Base-by-base conservation (phyloP, 2,329 filamentous ascomycete species). In the Cytospora leucostoma region DNA sequence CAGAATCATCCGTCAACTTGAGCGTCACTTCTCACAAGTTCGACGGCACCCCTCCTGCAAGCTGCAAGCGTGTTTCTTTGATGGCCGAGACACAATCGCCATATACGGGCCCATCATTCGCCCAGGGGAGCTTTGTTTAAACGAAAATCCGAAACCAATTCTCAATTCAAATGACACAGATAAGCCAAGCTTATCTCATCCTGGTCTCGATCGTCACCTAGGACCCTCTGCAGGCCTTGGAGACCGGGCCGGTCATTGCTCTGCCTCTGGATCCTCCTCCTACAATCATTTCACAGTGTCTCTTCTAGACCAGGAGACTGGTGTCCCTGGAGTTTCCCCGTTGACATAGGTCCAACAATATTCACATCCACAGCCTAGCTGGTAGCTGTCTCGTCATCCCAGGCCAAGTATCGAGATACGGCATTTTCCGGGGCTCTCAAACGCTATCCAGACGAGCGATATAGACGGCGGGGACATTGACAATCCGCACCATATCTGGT, bases 161-260 rank as follows among this genome's bases (percentile, higher is more conserved):
- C 70, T 64, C 64, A 66, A 68, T 64, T 62, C 77, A 77, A 80
- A 84, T 85, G 82, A 84, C 81, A 77, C 78, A 76, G 78, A 83
- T 82, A 82, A 82, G 78, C 76, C 76, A 78, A 74, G 78, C 82
- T 82, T 83, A 84, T 84, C 81, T 85, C 71, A 77, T 82, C 73
- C 77, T 83, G 69, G 77, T 75, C 73, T 80, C 81, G 67, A 78
- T 84, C 73, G 75, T 83, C 74, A 83, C 81, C 74, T 83, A 83
- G 72, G 40, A 56, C 61, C 56, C 64, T 61, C 62, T 56, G 17
- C 44, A 47, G 44, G 52, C 56, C 61, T 51, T 56, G 51, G 54
- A 63, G 61, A 52, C 52, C 58, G 52, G 49, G 61, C n/a, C 51
- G 38, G 49, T 35, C 51, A 55, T 61, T 49, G 35, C 32, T 33